Conservation (phyloP, 2,329 filamentous ascomycete species). For the Fusarium sp. region DNA sequence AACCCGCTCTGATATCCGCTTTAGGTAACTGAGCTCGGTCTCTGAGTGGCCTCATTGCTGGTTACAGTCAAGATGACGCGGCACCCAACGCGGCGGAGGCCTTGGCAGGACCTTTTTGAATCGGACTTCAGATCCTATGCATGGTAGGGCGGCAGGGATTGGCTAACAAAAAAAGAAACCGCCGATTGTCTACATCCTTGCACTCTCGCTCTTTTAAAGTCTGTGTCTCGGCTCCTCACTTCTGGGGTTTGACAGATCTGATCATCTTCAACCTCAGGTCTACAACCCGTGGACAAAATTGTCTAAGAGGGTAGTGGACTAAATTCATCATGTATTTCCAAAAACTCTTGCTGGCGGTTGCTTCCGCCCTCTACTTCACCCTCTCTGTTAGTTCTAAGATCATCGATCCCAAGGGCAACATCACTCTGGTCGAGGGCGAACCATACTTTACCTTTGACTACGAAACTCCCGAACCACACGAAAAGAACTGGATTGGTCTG, state of each 20-base stretch:
- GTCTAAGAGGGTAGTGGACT: not conserved
- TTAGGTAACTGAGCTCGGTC: not conserved
- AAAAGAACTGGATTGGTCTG: constrained; percentile 58
- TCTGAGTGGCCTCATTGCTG: constrained; percentile 3
- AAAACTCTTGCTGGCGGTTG: not conserved
- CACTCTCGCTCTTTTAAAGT: not conserved
- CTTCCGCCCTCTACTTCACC: constrained; percentile 6
- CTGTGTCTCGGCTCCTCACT: not conserved
- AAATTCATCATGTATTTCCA: not conserved
- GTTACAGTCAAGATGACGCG: constrained; percentile 1
- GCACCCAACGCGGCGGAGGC: not conserved
- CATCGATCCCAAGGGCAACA: not conserved
- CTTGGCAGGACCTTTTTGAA: constrained; percentile 6
- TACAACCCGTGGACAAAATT: not conserved
- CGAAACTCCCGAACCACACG: constrained; percentile 44
- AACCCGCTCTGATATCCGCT: not conserved
- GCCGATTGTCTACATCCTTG: not conserved
- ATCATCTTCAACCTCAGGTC: not conserved
- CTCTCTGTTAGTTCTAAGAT: not conserved
- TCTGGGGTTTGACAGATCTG: not conserved
- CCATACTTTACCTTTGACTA: constrained; percentile 52
- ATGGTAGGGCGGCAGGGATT: not conserved
- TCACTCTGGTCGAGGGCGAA: not conserved
- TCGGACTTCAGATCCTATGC: constrained; percentile 3
- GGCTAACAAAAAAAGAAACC: not conserved